Evolutionary conservation across 805 yeast species (phyloP), one percentile per base, ranked within the genome.

Genomic region (Zygotorulaspora chibaensis): DNA sequence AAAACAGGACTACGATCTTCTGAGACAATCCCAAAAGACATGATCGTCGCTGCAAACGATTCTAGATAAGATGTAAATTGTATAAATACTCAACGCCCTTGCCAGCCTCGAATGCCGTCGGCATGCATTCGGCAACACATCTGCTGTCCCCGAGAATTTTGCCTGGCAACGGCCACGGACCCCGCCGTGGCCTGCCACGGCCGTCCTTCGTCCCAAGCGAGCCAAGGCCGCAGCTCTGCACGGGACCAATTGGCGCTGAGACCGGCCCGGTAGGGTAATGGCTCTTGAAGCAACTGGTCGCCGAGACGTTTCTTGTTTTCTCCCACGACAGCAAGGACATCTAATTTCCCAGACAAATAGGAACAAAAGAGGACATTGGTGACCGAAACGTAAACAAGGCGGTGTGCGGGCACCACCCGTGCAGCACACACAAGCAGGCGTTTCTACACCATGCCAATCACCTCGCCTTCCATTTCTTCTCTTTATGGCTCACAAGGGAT

Each of bases 1-100:
- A 6, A 46, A 38, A 29, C 51, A 52, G 5, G 61, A 57, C 25
- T 57, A 55, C 48, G 55, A 56, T 17, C 16, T 18, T n/a, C 42
- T 48, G 16, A 48, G 27, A 29, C 36, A 33, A 16, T 33, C 36
- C 20, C 16, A 33, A 13, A 33, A 16, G 25, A 20, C 25, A 5
- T 20, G 7, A 20, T 20, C 4, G 25, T 20, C 25, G 25, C 7
- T 7, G 25, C 25, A 20, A 20, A 20, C 25, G 25, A 20, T 5
- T 7, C 25, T 20, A 5, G 25, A 20, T 20, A 20, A 20, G 25
- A 20, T 20, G 25, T 20, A 20, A 7, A 20, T 20, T 20, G 25
- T 20, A 20, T 20, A 20, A 20, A 20, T 20, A 20, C 25, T 20
- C 25, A 20, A 20, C 4, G 7, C 7, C 25, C 7, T 20, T 7